phyloP scores from a whole-genome alignment of 306 rosid species.

The Rosa rugosa region DNA sequence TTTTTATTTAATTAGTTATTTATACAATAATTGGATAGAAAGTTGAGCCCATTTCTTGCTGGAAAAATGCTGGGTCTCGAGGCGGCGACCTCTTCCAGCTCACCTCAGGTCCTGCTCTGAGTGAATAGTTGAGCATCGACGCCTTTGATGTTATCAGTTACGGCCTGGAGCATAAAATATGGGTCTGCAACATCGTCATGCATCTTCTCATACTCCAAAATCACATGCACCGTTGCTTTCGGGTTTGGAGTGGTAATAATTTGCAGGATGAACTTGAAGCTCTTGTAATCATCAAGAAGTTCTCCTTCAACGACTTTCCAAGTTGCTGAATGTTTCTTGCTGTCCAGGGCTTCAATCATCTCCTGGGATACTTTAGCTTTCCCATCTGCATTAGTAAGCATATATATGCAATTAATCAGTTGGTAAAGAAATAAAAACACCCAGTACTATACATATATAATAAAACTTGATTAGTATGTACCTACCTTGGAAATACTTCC shows the following conservation, averaged over 20 bases:
- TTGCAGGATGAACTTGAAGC: conserved; percentile 18
- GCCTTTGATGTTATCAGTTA: neutral
- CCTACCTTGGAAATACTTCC: too few species aligned
- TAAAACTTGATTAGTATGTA: too few species aligned
- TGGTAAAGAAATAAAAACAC: too few species aligned
- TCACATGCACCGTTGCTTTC: conserved; percentile 18
- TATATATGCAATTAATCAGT: too few species aligned
- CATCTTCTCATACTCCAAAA: conserved; percentile 38
- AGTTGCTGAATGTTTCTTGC: conserved; percentile 18
- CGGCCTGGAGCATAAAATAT: conserved; percentile 23
- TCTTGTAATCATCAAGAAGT: neutral
- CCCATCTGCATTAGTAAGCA: conserved; percentile 28
- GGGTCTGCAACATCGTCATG: conserved; percentile 30
- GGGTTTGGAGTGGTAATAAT: conserved; percentile 16
- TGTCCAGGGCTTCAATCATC: conserved; percentile 33
- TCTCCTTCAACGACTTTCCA: conserved; percentile 36
- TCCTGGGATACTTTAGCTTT: conserved; percentile 29
- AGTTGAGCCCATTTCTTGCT: too few species aligned
- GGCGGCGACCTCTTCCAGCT: too few species aligned
- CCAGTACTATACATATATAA: too few species aligned
- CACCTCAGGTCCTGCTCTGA: neutral
- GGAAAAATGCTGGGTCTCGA: too few species aligned
- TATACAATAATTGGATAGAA: too few species aligned
- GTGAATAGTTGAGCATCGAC: neutral
- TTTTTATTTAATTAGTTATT: too few species aligned